phyloP scores from a whole-genome alignment of 805 yeast genomes.

The Lipomyces spencermartinsiae region DNA sequence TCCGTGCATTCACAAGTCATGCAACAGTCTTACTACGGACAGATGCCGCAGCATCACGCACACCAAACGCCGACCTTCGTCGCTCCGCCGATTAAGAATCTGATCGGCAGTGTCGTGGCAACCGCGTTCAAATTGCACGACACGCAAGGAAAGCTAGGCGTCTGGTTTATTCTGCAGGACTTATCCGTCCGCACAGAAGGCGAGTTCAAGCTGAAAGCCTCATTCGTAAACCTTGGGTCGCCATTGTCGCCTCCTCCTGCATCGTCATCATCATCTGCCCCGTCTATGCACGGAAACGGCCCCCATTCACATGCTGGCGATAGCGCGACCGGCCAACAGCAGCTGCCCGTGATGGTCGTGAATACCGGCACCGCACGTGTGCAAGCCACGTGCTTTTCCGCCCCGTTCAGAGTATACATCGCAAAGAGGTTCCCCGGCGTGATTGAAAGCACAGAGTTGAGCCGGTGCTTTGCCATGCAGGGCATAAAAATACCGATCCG shows the following conservation, averaged over 20 bases:
- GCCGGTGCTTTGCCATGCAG: conserved; percentile 52
- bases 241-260: conserved; percentile 19
- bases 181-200: conserved; percentile 54
- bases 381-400: conserved; percentile 46
- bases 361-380: conserved; percentile 39
- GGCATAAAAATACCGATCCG: conserved; percentile 54
- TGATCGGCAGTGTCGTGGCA: conserved; percentile 51
- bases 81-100: conserved; percentile 48
- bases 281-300: background rate
- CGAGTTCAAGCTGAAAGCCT: conserved; percentile 49
- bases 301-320: background rate
- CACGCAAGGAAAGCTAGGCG: conserved; percentile 47
- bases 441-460: conserved; percentile 50
- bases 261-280: conserved; percentile 10
- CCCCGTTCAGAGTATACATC: conserved; percentile 50
- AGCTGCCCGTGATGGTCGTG: conserved; percentile 33
- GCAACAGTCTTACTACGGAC: background rate
- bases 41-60: background rate
- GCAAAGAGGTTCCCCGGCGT: conserved; percentile 57
- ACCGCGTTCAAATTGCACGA: conserved; percentile 51
- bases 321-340: conserved; percentile 1
- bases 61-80: conserved; percentile 25
- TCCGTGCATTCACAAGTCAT: conserved; percentile 2
- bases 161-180: conserved; percentile 54
- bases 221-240: conserved; percentile 47